phyloP scores from a whole-genome alignment of 495 filamentous ascomycete species.

The Chaetomidium leptoderma region DNA sequence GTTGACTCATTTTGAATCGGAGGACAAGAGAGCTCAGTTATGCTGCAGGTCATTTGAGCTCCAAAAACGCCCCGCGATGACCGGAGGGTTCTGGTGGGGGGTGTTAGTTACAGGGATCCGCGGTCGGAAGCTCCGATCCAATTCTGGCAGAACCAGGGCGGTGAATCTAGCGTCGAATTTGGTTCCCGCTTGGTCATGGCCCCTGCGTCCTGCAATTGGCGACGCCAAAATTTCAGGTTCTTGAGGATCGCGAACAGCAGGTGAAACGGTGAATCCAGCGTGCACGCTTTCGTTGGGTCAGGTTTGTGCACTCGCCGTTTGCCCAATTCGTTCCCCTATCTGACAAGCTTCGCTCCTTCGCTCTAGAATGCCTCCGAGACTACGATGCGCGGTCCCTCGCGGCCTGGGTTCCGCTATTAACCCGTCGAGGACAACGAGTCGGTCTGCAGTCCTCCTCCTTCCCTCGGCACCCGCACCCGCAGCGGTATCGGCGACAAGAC shows the following conservation, averaged over 20 bases:
- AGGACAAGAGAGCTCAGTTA: slow-evolving; percentile 8
- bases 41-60: slow-evolving; percentile 11
- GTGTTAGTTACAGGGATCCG: slow-evolving; percentile 25
- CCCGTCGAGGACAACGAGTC: slow-evolving; percentile 20
- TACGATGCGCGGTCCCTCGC: slow-evolving; percentile 31
- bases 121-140: not conserved
- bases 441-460: slow-evolving; percentile 19
- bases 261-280: not conserved
- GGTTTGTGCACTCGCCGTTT: slow-evolving; percentile 1
- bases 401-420: slow-evolving; percentile 25
- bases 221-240: slow-evolving; percentile 33
- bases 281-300: slow-evolving; percentile 3
- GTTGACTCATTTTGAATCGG: slow-evolving; percentile 29
- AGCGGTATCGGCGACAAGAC: slow-evolving; percentile 23
- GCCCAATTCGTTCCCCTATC: slow-evolving; percentile 3
- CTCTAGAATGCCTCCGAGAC: slow-evolving; percentile 33
- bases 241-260: slow-evolving; percentile 7
- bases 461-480: slow-evolving; percentile 21
- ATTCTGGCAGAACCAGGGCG: slow-evolving; percentile 27
- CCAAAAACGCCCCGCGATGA: slow-evolving; percentile 22
- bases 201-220: slow-evolving; percentile 14
- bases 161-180: slow-evolving; percentile 18
- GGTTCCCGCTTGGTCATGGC: slow-evolving; percentile 8
- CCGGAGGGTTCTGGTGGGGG: slow-evolving; percentile 22
- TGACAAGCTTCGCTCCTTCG: not conserved